These are phyloP conservation scores for Beauveria varroae DNA, from an alignment of 2,329 filamentous ascomycete genomes.

Conservation along the genomic window DNA sequence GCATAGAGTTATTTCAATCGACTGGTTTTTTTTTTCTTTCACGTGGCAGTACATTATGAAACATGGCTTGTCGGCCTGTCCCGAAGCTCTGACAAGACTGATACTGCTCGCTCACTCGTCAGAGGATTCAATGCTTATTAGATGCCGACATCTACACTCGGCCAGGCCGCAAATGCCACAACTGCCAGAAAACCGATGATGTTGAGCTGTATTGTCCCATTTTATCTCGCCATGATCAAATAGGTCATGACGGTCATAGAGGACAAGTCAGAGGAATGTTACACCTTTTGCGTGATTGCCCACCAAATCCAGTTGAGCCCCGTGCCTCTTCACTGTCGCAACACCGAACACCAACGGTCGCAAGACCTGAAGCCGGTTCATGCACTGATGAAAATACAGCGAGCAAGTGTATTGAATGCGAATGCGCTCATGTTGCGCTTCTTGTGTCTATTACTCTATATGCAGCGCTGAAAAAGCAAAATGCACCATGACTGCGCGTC, in stretches of 20 bases:
- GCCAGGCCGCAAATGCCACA: neutral
- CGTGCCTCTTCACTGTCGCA: neutral
- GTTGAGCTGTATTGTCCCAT: neutral
- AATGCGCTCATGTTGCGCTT: neutral
- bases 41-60: neutral
- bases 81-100: neutral
- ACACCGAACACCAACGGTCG: neutral
- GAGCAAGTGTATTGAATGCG: neutral
- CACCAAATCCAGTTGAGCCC: neutral
- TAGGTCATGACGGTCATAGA: neutral
- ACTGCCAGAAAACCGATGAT: too few relatives aligned
- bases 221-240: too few relatives aligned
- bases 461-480: constrained; percentile 8
- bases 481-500: neutral
- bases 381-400: too few relatives aligned
- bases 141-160: neutral
- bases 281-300: neutral
- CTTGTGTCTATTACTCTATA: constrained; percentile 9
- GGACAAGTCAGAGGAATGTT: neutral
- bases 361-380: neutral
- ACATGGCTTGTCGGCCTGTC: neutral
- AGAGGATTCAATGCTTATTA: neutral
- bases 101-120: neutral
- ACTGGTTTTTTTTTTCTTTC: neutral
- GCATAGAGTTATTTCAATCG: neutral